Evolutionary conservation across 495 filamentous ascomycete genomes (phyloP), one percentile per base, ranked within the genome.

Genomic region (Penicillium robsamsonii): DNA sequence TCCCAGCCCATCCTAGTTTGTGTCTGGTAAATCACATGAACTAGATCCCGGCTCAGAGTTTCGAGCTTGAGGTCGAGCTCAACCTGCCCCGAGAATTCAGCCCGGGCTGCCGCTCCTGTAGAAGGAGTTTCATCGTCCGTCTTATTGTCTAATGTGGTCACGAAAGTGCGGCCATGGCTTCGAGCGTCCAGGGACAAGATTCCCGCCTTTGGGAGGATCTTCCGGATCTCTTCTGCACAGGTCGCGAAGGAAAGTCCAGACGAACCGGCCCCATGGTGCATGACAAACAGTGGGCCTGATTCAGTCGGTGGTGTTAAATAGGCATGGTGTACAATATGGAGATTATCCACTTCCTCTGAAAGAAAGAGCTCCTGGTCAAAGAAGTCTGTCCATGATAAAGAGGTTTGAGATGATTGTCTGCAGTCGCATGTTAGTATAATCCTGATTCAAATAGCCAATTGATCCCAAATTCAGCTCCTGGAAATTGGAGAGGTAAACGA

Each of bases 231-330:
- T 12, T 82, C 73, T 7, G 87, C 83, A 53, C 96, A 86, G 5
- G 90, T 78, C 24, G 91, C 90, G 69, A 96, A 96, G 4, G 92
- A 93, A 22, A 96, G 80, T 13, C 87, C 92, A 0, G 90, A 93
- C 11, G 92, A 95, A 33, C 92, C 92, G 40, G 90, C 92, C 18
- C 92, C 92, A 71, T 96, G 92, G 61, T 96, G 92, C 70, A 84
- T 86, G 46, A 96, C 86, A 66, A 96, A 93, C 5, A 99, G 79
- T 0, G 93, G 92, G 0, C 85, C 87, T 33, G 78, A 77, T 20
- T 63, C 58, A 5, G 67, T 65, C 2, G 82, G 83, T 4, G 80
- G 77, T 7, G 78, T 96, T 29, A 97, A 73, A 68, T 99, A 99
- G 55, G 84, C 88, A 77, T 97, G 93, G 71, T 91, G 86, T 45